phyloP scores from a whole-genome alignment of 495 filamentous ascomycete genomes.

The Pseudoneurospora amorphoporcata region DNA sequence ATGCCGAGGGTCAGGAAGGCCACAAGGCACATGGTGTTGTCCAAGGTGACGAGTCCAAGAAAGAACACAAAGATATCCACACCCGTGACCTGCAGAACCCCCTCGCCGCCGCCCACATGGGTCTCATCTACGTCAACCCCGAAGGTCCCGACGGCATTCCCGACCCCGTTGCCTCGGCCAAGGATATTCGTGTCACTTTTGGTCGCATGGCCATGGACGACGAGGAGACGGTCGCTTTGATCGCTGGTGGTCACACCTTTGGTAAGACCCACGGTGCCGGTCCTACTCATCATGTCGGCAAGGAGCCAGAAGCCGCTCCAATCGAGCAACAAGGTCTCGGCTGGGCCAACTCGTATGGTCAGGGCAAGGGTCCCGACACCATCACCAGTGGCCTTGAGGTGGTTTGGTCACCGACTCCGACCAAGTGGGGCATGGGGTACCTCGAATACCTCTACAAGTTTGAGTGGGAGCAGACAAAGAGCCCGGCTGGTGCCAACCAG shows the following conservation, averaged over 20 bases:
- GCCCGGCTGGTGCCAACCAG: conserved; percentile 62
- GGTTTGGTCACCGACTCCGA: conserved; percentile 60
- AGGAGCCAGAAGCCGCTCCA: conserved; percentile 51
- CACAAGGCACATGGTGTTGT: conserved; percentile 33
- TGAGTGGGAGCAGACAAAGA: conserved; percentile 69
- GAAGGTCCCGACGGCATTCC: conserved; percentile 62
- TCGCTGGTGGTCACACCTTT: conserved; percentile 65
- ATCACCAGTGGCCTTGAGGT: conserved; percentile 68
- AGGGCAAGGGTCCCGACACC: conserved; percentile 53
- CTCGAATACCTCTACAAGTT: conserved; percentile 64
- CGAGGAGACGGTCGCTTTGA: conserved; percentile 64
- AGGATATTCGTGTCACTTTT: conserved; percentile 62
- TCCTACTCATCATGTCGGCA: conserved; percentile 44
- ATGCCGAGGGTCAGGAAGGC: conserved; percentile 39
- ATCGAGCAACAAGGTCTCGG: conserved; percentile 58
- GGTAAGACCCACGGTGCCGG: conserved; percentile 68
- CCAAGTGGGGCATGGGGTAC: conserved; percentile 57
- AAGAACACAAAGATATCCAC: conserved; percentile 42
- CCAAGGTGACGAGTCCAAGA: conserved; percentile 34
- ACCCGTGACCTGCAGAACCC: conserved; percentile 52
- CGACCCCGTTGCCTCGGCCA: conserved; percentile 54
- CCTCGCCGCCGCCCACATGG: conserved; percentile 57
- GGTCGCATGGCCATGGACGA: conserved; percentile 71
- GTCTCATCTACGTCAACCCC: conserved; percentile 68
- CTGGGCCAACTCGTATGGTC: conserved; percentile 48